These are phyloP conservation scores for Salmacisia buchloeana DNA, from an alignment of 1,284 basidiomycete genomes.

Conservation along the genomic window DNA sequence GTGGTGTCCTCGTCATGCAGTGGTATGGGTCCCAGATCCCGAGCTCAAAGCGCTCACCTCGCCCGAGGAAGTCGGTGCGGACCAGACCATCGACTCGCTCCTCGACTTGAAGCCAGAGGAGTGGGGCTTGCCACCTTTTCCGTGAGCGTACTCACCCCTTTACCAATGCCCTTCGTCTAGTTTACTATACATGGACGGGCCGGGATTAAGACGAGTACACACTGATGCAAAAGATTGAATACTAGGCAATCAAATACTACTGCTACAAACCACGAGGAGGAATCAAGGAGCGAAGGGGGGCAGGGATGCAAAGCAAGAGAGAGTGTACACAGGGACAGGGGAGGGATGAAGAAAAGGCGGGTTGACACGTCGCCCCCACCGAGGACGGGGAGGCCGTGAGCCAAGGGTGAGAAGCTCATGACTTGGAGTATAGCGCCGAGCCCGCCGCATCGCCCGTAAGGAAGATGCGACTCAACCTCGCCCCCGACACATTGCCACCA, in stretches of 20 bases:
- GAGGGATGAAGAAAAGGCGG: neutral
- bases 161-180: no score
- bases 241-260: neutral
- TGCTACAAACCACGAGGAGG: neutral
- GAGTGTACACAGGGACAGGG: neutral
- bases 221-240: neutral
- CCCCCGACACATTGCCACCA: no score
- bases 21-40: conserved; percentile 48
- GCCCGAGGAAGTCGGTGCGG: conserved; percentile 30
- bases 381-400: neutral
- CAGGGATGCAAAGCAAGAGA: neutral
- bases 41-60: conserved; percentile 17
- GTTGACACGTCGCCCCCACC: neutral
- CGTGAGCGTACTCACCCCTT: neutral
- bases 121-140: conserved; percentile 44
- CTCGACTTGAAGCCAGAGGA: conserved; percentile 41
- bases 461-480: conserved; percentile 3
- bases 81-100: conserved; percentile 41
- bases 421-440: conserved; percentile 2
- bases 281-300: neutral
- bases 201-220: no score
- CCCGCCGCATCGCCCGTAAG: conserved; percentile 1
- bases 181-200: neutral
- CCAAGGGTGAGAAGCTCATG: neutral
- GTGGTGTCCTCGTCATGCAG: conserved; percentile 12